Conservation (phyloP, 1,284 basidiomycete species). For the Ceratobasidium papillatum region DNA sequence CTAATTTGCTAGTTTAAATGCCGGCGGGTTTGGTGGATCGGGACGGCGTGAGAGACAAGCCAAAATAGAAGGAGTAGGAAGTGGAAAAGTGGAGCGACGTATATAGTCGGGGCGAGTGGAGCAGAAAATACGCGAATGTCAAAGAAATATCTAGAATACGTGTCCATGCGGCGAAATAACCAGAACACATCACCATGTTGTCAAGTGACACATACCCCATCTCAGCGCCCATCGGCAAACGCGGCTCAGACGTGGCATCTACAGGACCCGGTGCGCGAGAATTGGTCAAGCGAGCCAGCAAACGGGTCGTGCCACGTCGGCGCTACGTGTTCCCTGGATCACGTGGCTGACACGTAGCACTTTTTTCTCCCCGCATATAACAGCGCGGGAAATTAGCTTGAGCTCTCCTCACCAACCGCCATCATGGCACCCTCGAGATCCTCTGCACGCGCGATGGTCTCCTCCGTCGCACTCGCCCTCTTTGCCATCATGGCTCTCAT, state of each 20-base stretch:
- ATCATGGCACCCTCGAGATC: constrained; percentile 39
- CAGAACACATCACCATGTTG: not conserved
- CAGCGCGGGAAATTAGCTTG: not conserved
- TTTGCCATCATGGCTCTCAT: constrained; percentile 40
- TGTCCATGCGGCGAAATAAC: not conserved
- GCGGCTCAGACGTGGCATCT: constrained; percentile 2
- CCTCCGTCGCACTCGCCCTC: constrained; percentile 37
- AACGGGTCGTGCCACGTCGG: constrained; percentile 20
- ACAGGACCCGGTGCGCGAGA: not conserved
- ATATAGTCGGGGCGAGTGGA: not conserved
- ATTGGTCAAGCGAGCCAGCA: constrained; percentile 37
- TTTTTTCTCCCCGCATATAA: constrained; percentile 27
- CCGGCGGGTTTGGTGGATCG: not conserved
- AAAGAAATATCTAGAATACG: not conserved
- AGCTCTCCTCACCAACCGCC: constrained; percentile 16
- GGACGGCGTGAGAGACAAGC: not conserved
- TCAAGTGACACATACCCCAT: not conserved
- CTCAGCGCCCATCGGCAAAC: not conserved
- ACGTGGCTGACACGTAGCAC: constrained; percentile 41
- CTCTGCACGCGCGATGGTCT: constrained; percentile 34
- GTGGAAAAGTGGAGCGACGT: too few species aligned
- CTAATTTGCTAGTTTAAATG: not conserved
- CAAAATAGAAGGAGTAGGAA: too few species aligned
- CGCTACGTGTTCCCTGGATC: constrained; percentile 35
- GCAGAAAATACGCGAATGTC: not conserved